Base-by-base conservation (phyloP, 768 basidiomycete genomes). In the Crucibulum laeve region DNA sequence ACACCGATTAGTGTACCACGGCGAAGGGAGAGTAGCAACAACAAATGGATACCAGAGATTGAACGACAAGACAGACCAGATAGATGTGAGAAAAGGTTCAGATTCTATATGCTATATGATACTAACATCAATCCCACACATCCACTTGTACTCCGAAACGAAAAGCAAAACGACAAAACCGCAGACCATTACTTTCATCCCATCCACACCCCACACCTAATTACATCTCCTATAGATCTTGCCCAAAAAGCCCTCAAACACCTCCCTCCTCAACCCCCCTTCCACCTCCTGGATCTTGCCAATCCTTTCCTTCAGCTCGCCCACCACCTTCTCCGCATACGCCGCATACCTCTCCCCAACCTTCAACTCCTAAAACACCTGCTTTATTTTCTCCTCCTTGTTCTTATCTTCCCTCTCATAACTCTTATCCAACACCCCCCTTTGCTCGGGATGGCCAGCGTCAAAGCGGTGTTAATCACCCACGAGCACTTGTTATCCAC, bases 401-500 rank as follows among this genome's bases (percentile, higher is more conserved):
- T 72, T 73, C 57, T 87, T 85, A 5, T 79, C 70, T 56, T 76
- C 75, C 45, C 65, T 57, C 1, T 74, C 77, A 53, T 71, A 73
- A 44, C 71, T 76, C 45, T 73, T 73, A 45, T 74, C 81, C n/a
- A 86, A 69, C 18, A 80, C 59, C 23, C 60, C 60, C 24, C 78
- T 74, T 59, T 86, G 84, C 14, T 57, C 74, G 0, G 78, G 67
- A 3, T 70, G 1, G 74, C 81, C 30, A 70, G 60, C n/a, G 66
- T 61, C 45, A 98, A 73, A 22, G 92, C 95, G 18, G 80, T 82
- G 68, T 96, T 97, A 63, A 98, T 75, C 53, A 85, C 84, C 96
- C 95, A 99, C n/a, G 87, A 87, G 65, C 95, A 98, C 70, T 99
- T 99, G 80, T 97, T 97, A 67, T 98, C 95, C 45, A 97, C 63